Base-by-base conservation (phyloP, 2,329 filamentous ascomycete genomes). In the Emydomyces testavorans region DNA sequence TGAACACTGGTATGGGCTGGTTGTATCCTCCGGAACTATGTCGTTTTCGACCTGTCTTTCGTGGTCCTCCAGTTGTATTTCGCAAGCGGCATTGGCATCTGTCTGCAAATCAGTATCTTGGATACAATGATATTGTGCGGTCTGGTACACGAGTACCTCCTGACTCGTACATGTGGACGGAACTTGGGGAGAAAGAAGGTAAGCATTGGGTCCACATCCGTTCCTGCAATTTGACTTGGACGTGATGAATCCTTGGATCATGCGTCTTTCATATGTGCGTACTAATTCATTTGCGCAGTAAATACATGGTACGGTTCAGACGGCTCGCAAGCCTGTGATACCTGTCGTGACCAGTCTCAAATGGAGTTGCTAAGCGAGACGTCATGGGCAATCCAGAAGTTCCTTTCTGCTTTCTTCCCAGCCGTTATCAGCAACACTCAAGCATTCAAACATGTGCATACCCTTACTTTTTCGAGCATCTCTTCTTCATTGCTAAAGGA, bases 1-100 rank as follows among this genome's bases (percentile, higher is more conserved):
- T 83, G 34, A 78, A 83, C 57, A 79, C 74, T 48, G 80, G 82
- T 7, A 68, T 85, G 31, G 82, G 82, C 8, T 85, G 79, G 71
- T 70, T 85, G 8, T 67, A 68, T 39, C 80, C 80, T 0, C 77
- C 80, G 1, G 79, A 83, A 58, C 64, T 71, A 15, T 74, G 71
- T 0, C 64, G 72, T 32, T 62, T 68, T 16, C 72, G 72, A 38
- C 66, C 67, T 4, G 65, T 74, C 16, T 66, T 74, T 39, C 63
- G 68, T 15, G 65, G 65, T 1, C 63, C 62, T 16, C 60, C 65
- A 23, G 53, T 59, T 6, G 67, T 78, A 0, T 78, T 79, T 56
- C 72, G 72, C 11, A 28, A 46, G 35, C 10, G n/a, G 16, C 38
- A 41, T 41, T 10, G 8, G 15, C 38, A 40, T 18, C 38, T 29